Percentiles rank a stretch among this genome's conserved stretches.
phyloP scores from a whole-genome alignment of 371 early-diverging fungal genomes.

The Encephalitozoon intestinalis region DNA sequence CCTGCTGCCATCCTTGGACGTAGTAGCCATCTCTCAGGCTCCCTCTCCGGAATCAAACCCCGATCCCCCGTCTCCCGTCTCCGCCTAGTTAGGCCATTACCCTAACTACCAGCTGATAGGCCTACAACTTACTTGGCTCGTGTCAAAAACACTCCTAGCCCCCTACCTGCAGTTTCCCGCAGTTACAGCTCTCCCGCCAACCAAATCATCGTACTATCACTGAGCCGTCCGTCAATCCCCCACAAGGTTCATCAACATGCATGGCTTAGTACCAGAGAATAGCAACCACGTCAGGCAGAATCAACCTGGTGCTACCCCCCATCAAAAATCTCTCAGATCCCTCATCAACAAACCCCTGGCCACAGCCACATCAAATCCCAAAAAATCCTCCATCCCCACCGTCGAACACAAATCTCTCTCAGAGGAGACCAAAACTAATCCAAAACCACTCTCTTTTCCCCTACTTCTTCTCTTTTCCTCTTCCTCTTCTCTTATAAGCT shows the following conservation, averaged over 20 bases:
- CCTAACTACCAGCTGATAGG: constrained; percentile 43
- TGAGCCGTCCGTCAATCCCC: constrained; percentile 40
- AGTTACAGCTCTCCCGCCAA: not conserved
- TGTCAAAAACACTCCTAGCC: not conserved
- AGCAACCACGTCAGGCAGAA: constrained; percentile 51
- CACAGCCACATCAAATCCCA: too few relatives aligned
- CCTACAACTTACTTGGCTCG: constrained; percentile 6
- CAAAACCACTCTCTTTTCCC: too few relatives aligned
- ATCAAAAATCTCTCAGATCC: too few relatives aligned
- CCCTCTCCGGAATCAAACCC: constrained; percentile 45
- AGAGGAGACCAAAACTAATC: too few relatives aligned
- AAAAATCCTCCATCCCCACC: too few relatives aligned
- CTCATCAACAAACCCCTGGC: too few relatives aligned
- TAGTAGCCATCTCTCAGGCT: constrained; percentile 48
- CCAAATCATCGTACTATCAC: constrained; percentile 32
- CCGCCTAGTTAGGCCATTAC: constrained; percentile 40
- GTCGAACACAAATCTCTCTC: too few relatives aligned
- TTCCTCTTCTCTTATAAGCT: not conserved
- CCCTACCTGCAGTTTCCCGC: constrained; percentile 28
- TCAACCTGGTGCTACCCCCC: constrained; percentile 34
- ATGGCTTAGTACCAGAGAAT: constrained; percentile 44
- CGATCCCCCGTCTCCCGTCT: constrained; percentile 41
- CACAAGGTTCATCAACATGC: constrained; percentile 9
- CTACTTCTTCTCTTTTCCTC: too few relatives aligned
- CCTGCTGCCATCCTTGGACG: constrained; percentile 50